Evolutionary conservation across 2,329 filamentous ascomycete genomes (phyloP).

Genomic region (Davidsoniella australis): DNA sequence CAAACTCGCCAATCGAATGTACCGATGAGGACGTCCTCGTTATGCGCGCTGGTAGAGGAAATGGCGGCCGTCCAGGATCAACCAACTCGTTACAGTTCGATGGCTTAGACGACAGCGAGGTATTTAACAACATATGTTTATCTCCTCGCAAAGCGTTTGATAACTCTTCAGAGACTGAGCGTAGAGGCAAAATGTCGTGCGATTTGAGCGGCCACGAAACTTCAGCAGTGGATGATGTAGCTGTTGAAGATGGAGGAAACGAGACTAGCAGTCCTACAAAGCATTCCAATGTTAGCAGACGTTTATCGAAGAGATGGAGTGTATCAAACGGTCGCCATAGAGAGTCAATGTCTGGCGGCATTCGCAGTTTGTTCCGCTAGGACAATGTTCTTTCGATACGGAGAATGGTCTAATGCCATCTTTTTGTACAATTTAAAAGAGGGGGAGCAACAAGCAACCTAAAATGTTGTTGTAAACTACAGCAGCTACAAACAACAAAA

Average conservation of each 20-base stretch:
- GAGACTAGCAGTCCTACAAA: neutral
- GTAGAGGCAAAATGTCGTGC: constrained; percentile 3
- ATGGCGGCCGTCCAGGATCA: neutral
- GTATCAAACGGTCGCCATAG: constrained; percentile 8
- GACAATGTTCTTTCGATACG: neutral
- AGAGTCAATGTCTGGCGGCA: constrained; percentile 9
- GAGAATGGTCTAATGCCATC: neutral
- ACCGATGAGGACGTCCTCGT: constrained; percentile 8
- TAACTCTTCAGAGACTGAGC: constrained; percentile 1
- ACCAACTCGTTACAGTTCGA: neutral
- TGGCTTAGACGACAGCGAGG: too few relatives aligned
- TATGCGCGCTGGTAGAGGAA: constrained; percentile 7
- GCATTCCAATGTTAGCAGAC: neutral
- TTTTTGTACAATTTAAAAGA: neutral
- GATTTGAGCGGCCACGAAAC: neutral
- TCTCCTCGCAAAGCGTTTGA: constrained; percentile 6
- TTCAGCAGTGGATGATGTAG: neutral
- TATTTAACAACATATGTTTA: neutral
- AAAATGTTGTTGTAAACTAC: too few relatives aligned
- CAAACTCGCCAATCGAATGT: constrained; percentile 1
- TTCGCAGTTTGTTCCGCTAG: constrained; percentile 11
- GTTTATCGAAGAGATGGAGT: constrained; percentile 10
- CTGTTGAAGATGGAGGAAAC: neutral
- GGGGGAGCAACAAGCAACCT: too few relatives aligned
- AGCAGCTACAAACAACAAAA: too few relatives aligned